Evolutionary conservation across 805 yeast genomes (phyloP), one percentile per base, ranked within the genome.

Genomic region (Peterozyma xylosa): DNA sequence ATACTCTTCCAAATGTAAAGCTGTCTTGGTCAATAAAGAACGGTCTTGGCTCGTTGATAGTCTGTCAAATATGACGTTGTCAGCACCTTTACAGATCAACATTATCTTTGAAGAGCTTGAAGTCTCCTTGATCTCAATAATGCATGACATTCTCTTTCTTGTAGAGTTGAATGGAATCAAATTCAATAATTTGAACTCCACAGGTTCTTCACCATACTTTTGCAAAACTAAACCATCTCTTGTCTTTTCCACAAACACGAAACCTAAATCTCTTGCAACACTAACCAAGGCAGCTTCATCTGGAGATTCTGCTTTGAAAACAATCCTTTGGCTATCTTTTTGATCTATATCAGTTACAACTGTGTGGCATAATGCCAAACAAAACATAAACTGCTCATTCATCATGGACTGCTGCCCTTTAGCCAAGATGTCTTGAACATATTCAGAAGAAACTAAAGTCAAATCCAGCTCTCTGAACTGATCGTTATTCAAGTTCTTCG

Each of bases 241-340:
- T 16, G 70, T 68, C 37, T 79, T 67, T 37, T 74, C 82, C 17
- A 71, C 60, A 56, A 82, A 75, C 0, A 75, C 80, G 51, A 80
- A 71, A 9, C 95, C 95, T 30, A 84, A 52, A 56, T 83, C 91
- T 42, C 86, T 67, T 1, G 91, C 91, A 38, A 76, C 81, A 2
- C 82, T 68, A n/a, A 86, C 91, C 43, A 85, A 68, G 1, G 93
- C 90, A 36, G 82, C 78, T 58, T 85, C 95, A 64, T 85, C 95
- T 0, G 95, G 95, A 9, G 89, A 82, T 56, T 85, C 90, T 1
- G 91, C 90, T 53, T 83, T 82, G 63, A 77, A 81, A 29, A 70
- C 69, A 36, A 78, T 58, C 32, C 60, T 55, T 11, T 56, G 60
- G 0, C 66, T 66, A 15, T 72, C 75, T 9, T 63, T 60, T 2